These are phyloP conservation scores for Fusarium fujikuroi DNA, from an alignment of 2,329 filamentous ascomycete genomes.

Conservation along the genomic window DNA sequence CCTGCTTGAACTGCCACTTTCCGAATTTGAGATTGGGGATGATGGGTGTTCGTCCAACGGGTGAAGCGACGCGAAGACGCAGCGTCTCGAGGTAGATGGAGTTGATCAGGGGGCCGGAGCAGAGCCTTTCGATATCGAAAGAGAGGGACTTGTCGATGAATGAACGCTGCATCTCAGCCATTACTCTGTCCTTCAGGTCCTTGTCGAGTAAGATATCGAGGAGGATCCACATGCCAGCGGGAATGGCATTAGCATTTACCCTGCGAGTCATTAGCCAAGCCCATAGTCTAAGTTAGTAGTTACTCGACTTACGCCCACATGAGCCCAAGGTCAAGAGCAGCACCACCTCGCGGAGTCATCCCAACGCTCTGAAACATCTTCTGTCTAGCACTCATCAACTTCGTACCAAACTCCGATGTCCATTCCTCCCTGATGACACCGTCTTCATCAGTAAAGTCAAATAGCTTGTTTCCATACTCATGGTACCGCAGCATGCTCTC, in stretches of 20 bases:
- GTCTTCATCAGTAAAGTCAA: conserved; percentile 12
- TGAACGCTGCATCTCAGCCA: conserved; percentile 26
- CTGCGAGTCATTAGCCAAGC: not conserved
- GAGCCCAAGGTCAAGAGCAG: conserved; percentile 39
- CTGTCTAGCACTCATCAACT: conserved; percentile 42
- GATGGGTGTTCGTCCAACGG: conserved; percentile 35
- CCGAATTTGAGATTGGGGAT: conserved; percentile 36
- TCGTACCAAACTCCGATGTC: conserved; percentile 40
- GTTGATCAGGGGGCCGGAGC: conserved; percentile 44
- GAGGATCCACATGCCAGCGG: conserved; percentile 38
- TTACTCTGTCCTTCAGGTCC: conserved; percentile 9
- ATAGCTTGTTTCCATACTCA: not conserved
- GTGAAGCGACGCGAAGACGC: conserved; percentile 41
- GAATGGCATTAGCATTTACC: conserved; percentile 37
- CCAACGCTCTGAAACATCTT: conserved; percentile 27
- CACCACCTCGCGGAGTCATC: conserved; percentile 16
- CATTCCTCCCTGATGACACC: conserved; percentile 24
- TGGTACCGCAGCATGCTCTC: conserved; percentile 27
- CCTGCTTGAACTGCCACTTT: conserved; percentile 30
- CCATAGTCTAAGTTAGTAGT: rapidly evolving
- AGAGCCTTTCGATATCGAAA: conserved; percentile 36
- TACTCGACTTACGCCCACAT: conserved; percentile 32
- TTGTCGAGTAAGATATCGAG: conserved; percentile 25
- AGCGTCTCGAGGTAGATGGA: conserved; percentile 51
- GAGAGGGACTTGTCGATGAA: conserved; percentile 12